phyloP scores from a whole-genome alignment of 2,329 filamentous ascomycete species.

The Curvularia eragrostidis region DNA sequence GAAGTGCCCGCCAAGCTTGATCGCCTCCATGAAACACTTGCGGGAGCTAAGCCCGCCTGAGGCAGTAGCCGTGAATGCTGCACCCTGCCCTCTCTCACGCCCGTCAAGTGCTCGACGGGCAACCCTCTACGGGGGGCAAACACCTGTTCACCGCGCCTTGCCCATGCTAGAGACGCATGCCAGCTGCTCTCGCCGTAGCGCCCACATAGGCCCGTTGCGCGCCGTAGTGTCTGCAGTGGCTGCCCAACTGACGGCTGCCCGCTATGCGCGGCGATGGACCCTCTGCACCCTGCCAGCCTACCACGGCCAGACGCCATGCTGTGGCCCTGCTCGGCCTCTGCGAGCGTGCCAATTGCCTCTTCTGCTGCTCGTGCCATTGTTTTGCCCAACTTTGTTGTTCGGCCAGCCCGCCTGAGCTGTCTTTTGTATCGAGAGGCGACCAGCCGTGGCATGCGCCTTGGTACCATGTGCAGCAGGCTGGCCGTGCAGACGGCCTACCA shows the following conservation, averaged over 20 bases:
- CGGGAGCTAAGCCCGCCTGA: conserved; percentile 30
- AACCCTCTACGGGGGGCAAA: conserved; percentile 4
- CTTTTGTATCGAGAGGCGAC: conserved; percentile 11
- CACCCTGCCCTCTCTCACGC: not conserved
- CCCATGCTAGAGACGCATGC: conserved; percentile 15
- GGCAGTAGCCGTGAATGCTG: conserved; percentile 19
- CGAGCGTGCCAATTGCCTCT: not conserved
- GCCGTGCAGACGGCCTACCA: not conserved
- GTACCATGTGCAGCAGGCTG: not conserved
- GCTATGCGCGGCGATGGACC: not conserved
- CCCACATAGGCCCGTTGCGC: conserved; percentile 8
- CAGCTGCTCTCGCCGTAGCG: conserved; percentile 8
- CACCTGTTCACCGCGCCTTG: conserved; percentile 12
- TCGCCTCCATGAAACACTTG: conserved; percentile 33
- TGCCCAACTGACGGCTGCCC: not conserved
- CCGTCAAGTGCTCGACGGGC: too few species aligned
- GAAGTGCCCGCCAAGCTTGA: conserved; percentile 31
- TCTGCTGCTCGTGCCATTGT: not conserved
- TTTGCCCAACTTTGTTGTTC: not conserved
- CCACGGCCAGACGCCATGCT: not conserved
- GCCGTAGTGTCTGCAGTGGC: conserved; percentile 11
- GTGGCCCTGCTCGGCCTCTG: not conserved
- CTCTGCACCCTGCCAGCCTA: not conserved
- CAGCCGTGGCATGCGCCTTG: conserved; percentile 1
- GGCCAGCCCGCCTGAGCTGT: too few species aligned